A percentile compares a stretch with the other conserved stretches of the same genome.
Evolutionary conservation across 148 eudicot genomes (phyloP).

Genomic region (Rheum nobile): DNA sequence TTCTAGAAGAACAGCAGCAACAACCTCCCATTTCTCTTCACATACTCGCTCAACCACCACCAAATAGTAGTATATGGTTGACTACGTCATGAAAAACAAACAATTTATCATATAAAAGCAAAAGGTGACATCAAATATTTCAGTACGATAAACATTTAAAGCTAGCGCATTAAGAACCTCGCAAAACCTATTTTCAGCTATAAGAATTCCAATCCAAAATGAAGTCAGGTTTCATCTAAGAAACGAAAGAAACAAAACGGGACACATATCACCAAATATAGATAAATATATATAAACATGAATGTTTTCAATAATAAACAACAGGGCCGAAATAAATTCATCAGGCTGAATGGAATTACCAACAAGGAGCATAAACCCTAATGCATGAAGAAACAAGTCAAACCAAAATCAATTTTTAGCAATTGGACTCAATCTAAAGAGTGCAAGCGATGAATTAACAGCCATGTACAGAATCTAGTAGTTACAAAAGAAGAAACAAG

Average conservation of each 20-base stretch:
- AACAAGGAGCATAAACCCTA: constrained; percentile 1
- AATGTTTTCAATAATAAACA: no score
- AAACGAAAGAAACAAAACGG: neutral
- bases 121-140: neutral
- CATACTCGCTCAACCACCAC: constrained; percentile 17
- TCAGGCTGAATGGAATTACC: neutral
- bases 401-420: neutral
- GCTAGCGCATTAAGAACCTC: neutral
- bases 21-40: constrained; percentile 53
- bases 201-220: neutral
- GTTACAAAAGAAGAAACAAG: neutral
- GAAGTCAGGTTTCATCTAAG: neutral
- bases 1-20: constrained; percentile 45
- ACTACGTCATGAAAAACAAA: neutral
- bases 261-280: no score
- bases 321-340: neutral
- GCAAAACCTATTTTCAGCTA: neutral
- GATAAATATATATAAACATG: no score
- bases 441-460: neutral
- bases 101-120: neutral
- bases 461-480: neutral
- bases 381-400: neutral
- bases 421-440: neutral
- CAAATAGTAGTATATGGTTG: neutral
- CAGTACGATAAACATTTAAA: neutral